Evolutionary conservation across 371 early-diverging fungal genomes (phyloP).

Genomic region (Syncephalastrum sp.): DNA sequence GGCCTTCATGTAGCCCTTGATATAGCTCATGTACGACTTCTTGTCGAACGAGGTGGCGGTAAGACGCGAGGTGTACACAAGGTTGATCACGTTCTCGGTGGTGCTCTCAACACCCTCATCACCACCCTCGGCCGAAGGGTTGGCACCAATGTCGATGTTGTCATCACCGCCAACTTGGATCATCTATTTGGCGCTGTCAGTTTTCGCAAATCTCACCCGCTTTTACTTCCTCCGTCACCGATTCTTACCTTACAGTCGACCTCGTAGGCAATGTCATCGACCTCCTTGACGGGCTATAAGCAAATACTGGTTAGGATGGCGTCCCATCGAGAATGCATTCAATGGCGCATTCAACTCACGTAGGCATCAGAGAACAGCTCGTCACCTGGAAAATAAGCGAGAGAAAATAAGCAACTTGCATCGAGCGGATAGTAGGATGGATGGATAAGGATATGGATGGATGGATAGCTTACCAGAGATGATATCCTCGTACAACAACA

Average conservation of each 20-base stretch:
- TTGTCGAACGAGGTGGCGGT: conserved; percentile 81
- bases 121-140: conserved; percentile 89
- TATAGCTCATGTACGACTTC: conserved; percentile 89
- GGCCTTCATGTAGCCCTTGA: conserved; percentile 93
- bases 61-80: conserved; percentile 83
- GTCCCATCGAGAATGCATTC: neutral
- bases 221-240: neutral
- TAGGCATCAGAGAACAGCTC: conserved; percentile 93
- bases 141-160: conserved; percentile 91
- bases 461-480: conserved; percentile 30
- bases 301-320: neutral
- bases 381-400: conserved; percentile 57
- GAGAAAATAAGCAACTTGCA: neutral
- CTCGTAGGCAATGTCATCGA: conserved; percentile 74
- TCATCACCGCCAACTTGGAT: conserved; percentile 64
- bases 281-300: conserved; percentile 54
- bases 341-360: conserved; percentile 25
- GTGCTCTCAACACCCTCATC: conserved; percentile 66
- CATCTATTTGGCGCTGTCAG: conserved; percentile 31
- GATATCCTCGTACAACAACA: conserved; percentile 52
- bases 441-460: neutral
- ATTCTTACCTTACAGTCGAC: conserved; percentile 71
- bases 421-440: no score
- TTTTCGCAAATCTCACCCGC: neutral
- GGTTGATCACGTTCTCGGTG: conserved; percentile 77